Percentiles rank a stretch among this genome's conserved stretches.
These are phyloP conservation scores for Termitomyces sp. DNA, from an alignment of 768 basidiomycete genomes.

Conservation along the genomic window DNA sequence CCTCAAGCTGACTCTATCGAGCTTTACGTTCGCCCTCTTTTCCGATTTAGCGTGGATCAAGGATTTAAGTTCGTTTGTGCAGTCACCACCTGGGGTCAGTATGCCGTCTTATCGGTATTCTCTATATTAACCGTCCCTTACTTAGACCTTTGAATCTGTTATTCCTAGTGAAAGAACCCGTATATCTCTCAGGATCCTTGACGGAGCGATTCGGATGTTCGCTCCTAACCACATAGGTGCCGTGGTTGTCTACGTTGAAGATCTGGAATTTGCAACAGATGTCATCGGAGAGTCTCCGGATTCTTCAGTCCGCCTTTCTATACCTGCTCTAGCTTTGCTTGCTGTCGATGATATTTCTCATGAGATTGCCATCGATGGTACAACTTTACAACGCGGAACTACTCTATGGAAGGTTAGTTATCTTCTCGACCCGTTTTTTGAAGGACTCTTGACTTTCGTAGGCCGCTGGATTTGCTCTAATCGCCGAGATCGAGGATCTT, in stretches of 20 bases:
- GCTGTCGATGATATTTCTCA: constrained; percentile 32
- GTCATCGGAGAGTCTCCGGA: constrained; percentile 65
- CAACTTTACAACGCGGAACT: constrained; percentile 30
- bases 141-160: constrained; percentile 85
- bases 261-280: constrained; percentile 68
- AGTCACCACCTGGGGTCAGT: constrained; percentile 87
- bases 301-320: constrained; percentile 44
- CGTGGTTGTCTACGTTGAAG: constrained; percentile 62
- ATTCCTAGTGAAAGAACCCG: constrained; percentile 85
- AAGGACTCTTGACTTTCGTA: constrained; percentile 24
- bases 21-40: constrained; percentile 59
- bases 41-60: constrained; percentile 61
- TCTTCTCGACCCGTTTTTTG: not conserved
- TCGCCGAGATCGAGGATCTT: constrained; percentile 56
- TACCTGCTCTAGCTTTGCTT: constrained; percentile 48
- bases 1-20: constrained; percentile 59
- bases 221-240: constrained; percentile 62
- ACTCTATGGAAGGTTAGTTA: constrained; percentile 66
- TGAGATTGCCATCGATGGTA: constrained; percentile 22
- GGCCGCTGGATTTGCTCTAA: constrained; percentile 65
- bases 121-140: constrained; percentile 10
- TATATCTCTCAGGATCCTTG: constrained; percentile 59
- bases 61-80: constrained; percentile 63
- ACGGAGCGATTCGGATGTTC: constrained; percentile 62
- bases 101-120: not conserved